Base-by-base conservation (phyloP, 2,329 filamentous ascomycete species). In the Neocucurbitaria cava region DNA sequence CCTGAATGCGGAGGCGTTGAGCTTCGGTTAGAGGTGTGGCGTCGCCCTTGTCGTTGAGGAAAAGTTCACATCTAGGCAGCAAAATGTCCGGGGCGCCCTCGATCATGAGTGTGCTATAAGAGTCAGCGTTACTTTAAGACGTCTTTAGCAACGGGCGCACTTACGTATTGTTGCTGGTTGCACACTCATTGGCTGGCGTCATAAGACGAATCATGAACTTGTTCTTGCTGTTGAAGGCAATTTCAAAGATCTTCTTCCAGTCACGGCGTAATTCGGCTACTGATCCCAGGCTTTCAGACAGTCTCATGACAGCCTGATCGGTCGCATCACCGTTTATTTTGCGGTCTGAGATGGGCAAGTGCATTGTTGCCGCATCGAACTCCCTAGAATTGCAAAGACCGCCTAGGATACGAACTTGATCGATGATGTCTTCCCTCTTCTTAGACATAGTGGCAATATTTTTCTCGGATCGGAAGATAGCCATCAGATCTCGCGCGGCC, bases 81-180 rank as follows among this genome's bases (percentile, higher is more conserved):
- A 93, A 79, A 28, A 92, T 85, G 66, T 93, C 90, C 0, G 90
- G 89, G 0, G 89, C 90, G 1, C 90, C 90, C 71, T 94, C 92
- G 69, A 92, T 89, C n/a, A 87, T 89, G 39, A 92, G 76, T 0
- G 89, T 62, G 4, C 65, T 71, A 17, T 1, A 15, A 9, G 20
- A 1, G 41, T 70, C 48, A 64, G 59, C 20, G 18, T 49, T 2
- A 15, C 11, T 17, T 38, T 46, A 5, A 54, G 54, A 13, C 4
- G 15, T 10, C 15, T 17, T 23, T 20, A 8, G 8, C 28, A 8
- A 17, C 1, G 10, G 6, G 18, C 0, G 17, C 24, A 62, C 64
- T 49, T 56, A 66, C 60, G 65, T 64, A 15, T 64, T 64, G 40
- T 65, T 67, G 31, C 56, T 53, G 4, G 60, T 64, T 42, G 64